Evolutionary conservation across 2,329 filamentous ascomycete species (phyloP).

Genomic region (Didymella segeticola): DNA sequence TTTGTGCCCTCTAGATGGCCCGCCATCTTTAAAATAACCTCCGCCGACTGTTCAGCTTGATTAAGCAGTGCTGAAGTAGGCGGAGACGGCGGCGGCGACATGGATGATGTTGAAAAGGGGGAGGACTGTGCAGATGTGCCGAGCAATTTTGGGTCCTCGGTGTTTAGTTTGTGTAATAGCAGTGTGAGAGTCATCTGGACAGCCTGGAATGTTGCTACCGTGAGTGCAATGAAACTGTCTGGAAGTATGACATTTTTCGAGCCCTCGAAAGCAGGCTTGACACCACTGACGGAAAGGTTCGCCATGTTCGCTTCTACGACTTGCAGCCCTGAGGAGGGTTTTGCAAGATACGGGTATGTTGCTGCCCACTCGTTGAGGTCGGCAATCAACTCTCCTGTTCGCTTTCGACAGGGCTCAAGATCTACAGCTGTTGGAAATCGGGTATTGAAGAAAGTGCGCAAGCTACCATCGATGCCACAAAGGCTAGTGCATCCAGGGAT

Average conservation of each 20-base stretch:
- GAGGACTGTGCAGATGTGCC: neutral
- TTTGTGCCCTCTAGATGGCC: conserved; percentile 28
- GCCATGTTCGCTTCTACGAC: conserved; percentile 21
- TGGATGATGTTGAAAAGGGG: neutral
- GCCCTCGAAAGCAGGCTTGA: conserved; percentile 3
- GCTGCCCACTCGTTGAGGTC: conserved; percentile 31
- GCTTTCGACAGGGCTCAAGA: conserved; percentile 18
- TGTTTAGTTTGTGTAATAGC: conserved; percentile 28
- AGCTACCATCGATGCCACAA: conserved; percentile 22
- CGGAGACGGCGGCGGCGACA: neutral
- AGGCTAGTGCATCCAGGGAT: conserved; percentile 34
- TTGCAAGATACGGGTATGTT: conserved; percentile 29
- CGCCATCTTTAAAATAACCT: conserved; percentile 4
- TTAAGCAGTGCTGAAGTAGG: neutral
- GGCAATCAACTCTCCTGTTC: conserved; percentile 23
- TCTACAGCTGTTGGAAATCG: conserved; percentile 22
- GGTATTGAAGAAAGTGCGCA: conserved; percentile 29
- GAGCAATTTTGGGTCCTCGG: neutral
- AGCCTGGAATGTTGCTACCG: conserved; percentile 30
- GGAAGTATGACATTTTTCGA: conserved; percentile 23
- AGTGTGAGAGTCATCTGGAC: conserved; percentile 26
- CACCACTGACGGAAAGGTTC: conserved; percentile 6
- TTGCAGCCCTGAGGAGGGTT: conserved; percentile 3
- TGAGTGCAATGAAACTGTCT: conserved; percentile 31
- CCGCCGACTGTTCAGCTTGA: neutral